Conservation (phyloP, 768 basidiomycete species). For the Boletus fagicola region DNA sequence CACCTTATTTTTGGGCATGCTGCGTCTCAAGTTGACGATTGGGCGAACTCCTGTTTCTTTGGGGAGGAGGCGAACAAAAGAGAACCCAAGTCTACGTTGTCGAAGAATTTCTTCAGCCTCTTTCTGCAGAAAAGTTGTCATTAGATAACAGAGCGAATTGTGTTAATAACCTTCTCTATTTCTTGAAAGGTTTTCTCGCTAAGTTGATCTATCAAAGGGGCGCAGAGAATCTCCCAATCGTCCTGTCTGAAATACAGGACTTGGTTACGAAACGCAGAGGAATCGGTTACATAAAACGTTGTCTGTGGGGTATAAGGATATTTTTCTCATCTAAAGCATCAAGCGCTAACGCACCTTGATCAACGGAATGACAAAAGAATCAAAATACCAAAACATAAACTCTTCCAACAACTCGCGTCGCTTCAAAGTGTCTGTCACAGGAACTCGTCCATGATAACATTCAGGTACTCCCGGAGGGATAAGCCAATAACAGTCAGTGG, state of each 20-base stretch:
- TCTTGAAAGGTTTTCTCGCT: constrained; percentile 66
- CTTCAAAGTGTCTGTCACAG: constrained; percentile 69
- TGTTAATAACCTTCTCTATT: constrained; percentile 56
- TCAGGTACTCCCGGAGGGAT: constrained; percentile 40
- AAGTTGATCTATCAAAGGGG: constrained; percentile 77
- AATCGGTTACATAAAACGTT: constrained; percentile 92
- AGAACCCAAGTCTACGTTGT: constrained; percentile 76
- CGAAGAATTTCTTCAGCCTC: constrained; percentile 65
- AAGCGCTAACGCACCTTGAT: constrained; percentile 55
- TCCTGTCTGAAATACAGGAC: constrained; percentile 93
- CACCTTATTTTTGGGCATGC: constrained; percentile 41
- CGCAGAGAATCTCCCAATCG: constrained; percentile 84
- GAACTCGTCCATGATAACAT: constrained; percentile 46
- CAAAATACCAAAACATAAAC: constrained; percentile 93
- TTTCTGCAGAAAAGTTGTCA: constrained; percentile 37
- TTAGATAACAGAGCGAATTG: neutral
- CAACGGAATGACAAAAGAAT: constrained; percentile 76
- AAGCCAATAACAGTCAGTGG: constrained; percentile 79
- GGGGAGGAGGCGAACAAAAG: constrained; percentile 84
- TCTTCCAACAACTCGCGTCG: constrained; percentile 81
- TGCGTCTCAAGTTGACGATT: constrained; percentile 82
- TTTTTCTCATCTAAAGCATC: neutral
- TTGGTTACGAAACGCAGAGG: constrained; percentile 77
- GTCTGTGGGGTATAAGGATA: constrained; percentile 48
- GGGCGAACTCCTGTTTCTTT: constrained; percentile 95